Conservation (phyloP, 345 rosid genomes). For the Adansonia digitata region DNA sequence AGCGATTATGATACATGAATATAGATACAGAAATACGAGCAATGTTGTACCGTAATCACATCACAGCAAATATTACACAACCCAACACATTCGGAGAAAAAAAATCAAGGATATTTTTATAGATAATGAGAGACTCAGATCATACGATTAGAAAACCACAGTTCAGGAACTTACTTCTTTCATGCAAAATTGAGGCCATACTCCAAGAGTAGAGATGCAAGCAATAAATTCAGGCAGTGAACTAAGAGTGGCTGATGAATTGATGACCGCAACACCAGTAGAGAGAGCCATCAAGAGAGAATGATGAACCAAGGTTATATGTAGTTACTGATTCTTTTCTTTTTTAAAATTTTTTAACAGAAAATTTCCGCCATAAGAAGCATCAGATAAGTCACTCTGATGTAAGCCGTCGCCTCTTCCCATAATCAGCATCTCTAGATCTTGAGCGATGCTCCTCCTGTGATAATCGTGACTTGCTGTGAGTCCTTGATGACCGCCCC, state of each 20-base stretch:
- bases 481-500: too few species aligned
- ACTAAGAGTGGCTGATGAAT: background rate
- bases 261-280: background rate
- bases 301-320: background rate
- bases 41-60: background rate
- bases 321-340: background rate
- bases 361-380: background rate
- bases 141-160: background rate
- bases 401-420: background rate
- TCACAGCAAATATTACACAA: background rate
- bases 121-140: background rate
- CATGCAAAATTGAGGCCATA: background rate
- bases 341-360: background rate
- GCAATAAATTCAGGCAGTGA: background rate
- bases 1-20: background rate
- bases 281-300: background rate
- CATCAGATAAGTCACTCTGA: background rate
- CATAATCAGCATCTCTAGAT: slow-evolving; percentile 1
- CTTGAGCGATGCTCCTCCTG: too few species aligned
- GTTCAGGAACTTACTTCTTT: background rate
- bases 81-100: background rate
- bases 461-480: too few species aligned
- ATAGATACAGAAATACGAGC: background rate
- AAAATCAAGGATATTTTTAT: too few species aligned
- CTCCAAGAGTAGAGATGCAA: background rate